phyloP scores from a whole-genome alignment of 805 yeast genomes.

The Maudiozyma barnettii region DNA sequence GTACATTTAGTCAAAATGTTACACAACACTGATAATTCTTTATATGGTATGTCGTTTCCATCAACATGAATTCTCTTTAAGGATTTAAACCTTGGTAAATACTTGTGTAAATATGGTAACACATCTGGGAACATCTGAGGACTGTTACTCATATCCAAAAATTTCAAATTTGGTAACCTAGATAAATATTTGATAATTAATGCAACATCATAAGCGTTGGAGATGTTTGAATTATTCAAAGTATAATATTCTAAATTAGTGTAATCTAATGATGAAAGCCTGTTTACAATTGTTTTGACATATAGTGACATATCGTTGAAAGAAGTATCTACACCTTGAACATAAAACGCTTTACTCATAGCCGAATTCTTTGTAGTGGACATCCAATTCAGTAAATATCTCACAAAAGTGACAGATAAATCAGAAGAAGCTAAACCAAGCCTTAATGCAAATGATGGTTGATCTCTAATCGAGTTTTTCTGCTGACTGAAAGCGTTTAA shows the following conservation, averaged over 20 bases:
- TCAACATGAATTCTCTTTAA: conserved; percentile 64
- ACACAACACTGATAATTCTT: conserved; percentile 49
- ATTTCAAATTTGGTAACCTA: conserved; percentile 48
- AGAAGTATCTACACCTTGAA: conserved; percentile 67
- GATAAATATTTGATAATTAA: conserved; percentile 42
- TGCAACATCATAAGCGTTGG: conserved; percentile 43
- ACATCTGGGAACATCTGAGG: conserved; percentile 56
- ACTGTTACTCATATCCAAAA: conserved; percentile 66
- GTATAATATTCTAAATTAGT: conserved; percentile 42
- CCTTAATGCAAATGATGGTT: conserved; percentile 25
- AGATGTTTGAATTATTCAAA: conserved; percentile 52
- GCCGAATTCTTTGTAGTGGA: conserved; percentile 16
- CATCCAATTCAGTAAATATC: conserved; percentile 50
- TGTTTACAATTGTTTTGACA: conserved; percentile 23
- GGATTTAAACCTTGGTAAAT: conserved; percentile 57
- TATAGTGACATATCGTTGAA: conserved; percentile 53
- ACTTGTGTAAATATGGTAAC: conserved; percentile 46
- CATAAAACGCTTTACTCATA: conserved; percentile 8
- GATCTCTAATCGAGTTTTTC: conserved; percentile 2
- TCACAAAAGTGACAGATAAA: conserved; percentile 47
- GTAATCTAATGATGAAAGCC: conserved; percentile 15
- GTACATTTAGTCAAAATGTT: conserved; percentile 68
- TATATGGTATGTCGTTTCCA: conserved; percentile 48
- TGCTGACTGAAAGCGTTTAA: conserved; percentile 45
- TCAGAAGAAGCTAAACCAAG: conserved; percentile 74